Evolutionary conservation across 2,329 filamentous ascomycete genomes (phyloP).

Genomic region (Cordyceps cateniannulata): DNA sequence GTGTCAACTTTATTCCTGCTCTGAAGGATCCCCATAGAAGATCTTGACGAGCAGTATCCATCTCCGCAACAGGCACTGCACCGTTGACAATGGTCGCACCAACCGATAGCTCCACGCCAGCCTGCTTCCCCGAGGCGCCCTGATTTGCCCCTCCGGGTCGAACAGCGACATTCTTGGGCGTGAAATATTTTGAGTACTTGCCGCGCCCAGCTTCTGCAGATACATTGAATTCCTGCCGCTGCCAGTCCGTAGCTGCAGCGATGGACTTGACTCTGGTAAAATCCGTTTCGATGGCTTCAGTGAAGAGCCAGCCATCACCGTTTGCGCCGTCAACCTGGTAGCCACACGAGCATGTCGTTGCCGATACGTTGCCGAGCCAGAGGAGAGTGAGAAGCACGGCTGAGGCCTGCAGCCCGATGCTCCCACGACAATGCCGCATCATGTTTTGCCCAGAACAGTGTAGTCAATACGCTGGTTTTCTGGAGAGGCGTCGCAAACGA

Average conservation of each 20-base stretch:
- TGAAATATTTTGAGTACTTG: slow-evolving; percentile 58
- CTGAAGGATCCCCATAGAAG: slow-evolving; percentile 66
- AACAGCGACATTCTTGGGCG: slow-evolving; percentile 47
- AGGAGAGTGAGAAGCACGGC: neutral
- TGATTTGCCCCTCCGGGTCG: slow-evolving; percentile 27
- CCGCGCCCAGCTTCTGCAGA: slow-evolving; percentile 52
- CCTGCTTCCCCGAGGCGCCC: slow-evolving; percentile 36
- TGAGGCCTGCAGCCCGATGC: neutral
- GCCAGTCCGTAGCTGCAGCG: slow-evolving; percentile 53
- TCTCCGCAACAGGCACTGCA: slow-evolving; percentile 56
- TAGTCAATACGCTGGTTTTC: neutral
- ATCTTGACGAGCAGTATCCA: slow-evolving; percentile 55
- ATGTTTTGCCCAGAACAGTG: neutral
- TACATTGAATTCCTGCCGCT: slow-evolving; percentile 60
- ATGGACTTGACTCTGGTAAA: slow-evolving; percentile 52
- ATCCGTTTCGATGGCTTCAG: slow-evolving; percentile 64
- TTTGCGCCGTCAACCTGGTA: slow-evolving; percentile 51
- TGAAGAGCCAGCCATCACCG: slow-evolving; percentile 47
- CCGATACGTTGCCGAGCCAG: neutral
- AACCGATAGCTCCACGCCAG: slow-evolving; percentile 54
- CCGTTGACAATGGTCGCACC: slow-evolving; percentile 36
- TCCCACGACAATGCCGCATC: neutral
- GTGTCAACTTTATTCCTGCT: slow-evolving; percentile 58
- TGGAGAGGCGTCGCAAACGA: neutral
- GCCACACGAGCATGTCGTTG: slow-evolving; percentile 58